These are phyloP conservation scores for Aspergillus kassunensis DNA, from an alignment of 495 filamentous ascomycete species.

Conservation along the genomic window DNA sequence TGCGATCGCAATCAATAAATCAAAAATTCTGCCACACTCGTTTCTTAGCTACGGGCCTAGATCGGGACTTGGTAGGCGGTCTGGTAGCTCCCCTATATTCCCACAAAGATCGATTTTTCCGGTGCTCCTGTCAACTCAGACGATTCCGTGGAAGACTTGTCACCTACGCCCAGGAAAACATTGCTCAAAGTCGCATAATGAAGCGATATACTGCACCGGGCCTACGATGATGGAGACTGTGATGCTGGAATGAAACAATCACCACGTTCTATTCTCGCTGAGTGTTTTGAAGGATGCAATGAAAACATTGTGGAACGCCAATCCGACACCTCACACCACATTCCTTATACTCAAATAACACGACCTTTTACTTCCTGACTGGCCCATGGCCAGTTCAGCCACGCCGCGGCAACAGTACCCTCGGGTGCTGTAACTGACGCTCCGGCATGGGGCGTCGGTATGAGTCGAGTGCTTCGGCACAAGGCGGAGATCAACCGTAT, in stretches of 20 bases:
- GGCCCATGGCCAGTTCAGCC: slow-evolving; percentile 4
- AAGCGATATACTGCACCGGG: neutral
- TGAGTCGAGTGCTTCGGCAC: slow-evolving; percentile 43
- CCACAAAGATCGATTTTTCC: slow-evolving; percentile 2
- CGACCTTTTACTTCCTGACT: neutral
- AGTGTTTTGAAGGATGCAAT: neutral
- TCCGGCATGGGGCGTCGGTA: slow-evolving; percentile 49
- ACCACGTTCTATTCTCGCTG: neutral
- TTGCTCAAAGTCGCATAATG: neutral
- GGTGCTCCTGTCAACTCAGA: neutral
- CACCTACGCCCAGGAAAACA: neutral
- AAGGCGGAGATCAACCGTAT: slow-evolving; percentile 49
- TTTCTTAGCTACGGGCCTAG: slow-evolving; percentile 3
- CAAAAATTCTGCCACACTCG: slow-evolving; percentile 25
- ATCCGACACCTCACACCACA: neutral
- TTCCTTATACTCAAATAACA: neutral
- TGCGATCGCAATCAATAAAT: slow-evolving; percentile 2
- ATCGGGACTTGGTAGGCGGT: neutral
- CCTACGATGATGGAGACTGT: too few species aligned
- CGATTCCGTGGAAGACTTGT: neutral
- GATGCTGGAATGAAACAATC: too few species aligned
- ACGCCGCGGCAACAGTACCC: slow-evolving; percentile 56
- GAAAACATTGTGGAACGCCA: too few species aligned
- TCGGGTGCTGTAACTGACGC: slow-evolving; percentile 53
- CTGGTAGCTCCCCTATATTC: neutral